Base-by-base conservation (phyloP, 78 protist genomes). In the Dictyostelium capitatum region DNA sequence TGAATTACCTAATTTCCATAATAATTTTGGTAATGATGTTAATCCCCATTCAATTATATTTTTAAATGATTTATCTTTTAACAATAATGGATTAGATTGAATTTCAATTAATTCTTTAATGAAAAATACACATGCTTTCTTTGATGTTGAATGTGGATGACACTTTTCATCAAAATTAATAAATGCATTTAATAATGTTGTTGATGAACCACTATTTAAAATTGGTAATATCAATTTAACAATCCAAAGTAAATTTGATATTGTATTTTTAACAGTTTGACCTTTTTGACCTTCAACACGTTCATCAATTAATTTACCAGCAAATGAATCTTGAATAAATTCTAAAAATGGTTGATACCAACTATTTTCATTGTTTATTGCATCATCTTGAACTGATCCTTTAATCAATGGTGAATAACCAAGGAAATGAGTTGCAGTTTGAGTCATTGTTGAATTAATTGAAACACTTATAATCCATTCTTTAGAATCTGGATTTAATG, bases 21-120 rank as follows among this genome's bases (percentile, higher is more conserved):
- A 43, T 46, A 87, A 32, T 62, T 87, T 87, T 28, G 93, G 93
- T 47, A 87, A 54, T 19, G 84, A 77, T 28, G 78, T 4, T 51
- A 87, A n/a, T 32, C 93, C 93, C 93, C 93, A 87, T 48, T 74
- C 85, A 48, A 87, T 56, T 17, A 87, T 73, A 43, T 87, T 51
- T 56, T 87, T 87, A n/a, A 87, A 72, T 30, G 84, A 30, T 46
- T 77, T 74, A n/a, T 77, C 93, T 19, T 87, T 87, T n/a, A 23
- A 25, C 9, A 62, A 46, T 12, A 48, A 47, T 30, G 74, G 41
- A 54, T 54, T 37, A 15, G 72, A 56, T 48, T 87, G 83, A 25
- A 77, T 87, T n/a, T 87, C 84, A 20, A 87, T 51, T 3, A 87
- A 50, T 32, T 87, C 85, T 15, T 77, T 87, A 47, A 87, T 77